phyloP scores from a whole-genome alignment of 73 alveolate species.

The Effrenium voratum region DNA sequence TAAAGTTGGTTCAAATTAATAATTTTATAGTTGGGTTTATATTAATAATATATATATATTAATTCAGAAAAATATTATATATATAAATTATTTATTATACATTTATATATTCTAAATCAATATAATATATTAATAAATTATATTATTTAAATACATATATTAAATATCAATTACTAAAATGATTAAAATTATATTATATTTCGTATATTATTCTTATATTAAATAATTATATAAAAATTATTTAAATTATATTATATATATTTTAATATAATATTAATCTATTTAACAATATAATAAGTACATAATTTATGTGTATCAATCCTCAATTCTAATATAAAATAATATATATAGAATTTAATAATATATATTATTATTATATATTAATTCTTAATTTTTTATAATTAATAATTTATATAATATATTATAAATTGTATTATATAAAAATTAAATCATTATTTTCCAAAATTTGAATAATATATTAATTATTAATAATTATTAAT shows the following conservation, averaged over 20 bases:
- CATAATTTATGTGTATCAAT: too few relatives aligned
- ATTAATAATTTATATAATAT: too few relatives aligned
- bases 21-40: not conserved
- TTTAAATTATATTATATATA: not conserved
- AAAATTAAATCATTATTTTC: not conserved
- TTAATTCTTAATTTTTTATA: not conserved
- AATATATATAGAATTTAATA: too few relatives aligned
- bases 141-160: not conserved
- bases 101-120: too few relatives aligned
- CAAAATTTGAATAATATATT: not conserved
- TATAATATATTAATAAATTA: not conserved
- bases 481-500: not conserved
- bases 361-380: too few relatives aligned
- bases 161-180: not conserved
- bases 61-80: not conserved
- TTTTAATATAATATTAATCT: too few relatives aligned
- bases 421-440: too few relatives aligned
- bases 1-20: not conserved
- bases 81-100: not conserved
- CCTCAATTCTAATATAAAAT: too few relatives aligned
- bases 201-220: not conserved
- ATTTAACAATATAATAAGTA: too few relatives aligned
- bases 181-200: not conserved
- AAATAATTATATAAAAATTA: not conserved
- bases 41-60: not conserved